Evolutionary conservation across 352 stramenopile genomes (phyloP), one percentile per base, ranked within the genome.

Genomic region (Pythium folliculosum): DNA sequence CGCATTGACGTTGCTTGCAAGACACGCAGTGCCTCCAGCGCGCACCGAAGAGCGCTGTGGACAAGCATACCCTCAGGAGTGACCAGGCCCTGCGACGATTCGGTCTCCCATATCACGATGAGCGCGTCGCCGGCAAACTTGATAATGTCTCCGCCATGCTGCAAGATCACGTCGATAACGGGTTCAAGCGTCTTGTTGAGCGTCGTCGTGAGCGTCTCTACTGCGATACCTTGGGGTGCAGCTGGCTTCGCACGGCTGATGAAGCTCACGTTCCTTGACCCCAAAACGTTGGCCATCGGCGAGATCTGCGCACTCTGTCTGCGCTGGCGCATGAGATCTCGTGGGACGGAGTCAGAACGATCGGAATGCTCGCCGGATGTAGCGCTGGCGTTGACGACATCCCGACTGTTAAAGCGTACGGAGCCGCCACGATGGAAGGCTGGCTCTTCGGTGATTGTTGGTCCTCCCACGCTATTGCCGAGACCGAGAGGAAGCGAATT

Each of bases 61-160:
- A 82, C 71, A 4, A 93, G 69, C 21, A 88, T 54, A 3, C 84
- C 84, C 1, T 71, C 65, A 16, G 73, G 56, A 0, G 80, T 89
- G 7, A 53, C 21, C 23, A 74, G 62, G 3, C 65, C 75, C 19
- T 68, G 49, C 17, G 73, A 86, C 49, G 73, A 77, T 54, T 91
- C 84, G 10, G 81, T 90, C 54, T 91, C 80, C 83, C 83, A 94
- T n/a, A 94, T 77, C 12, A 92, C 86, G 48, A 92, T 92, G 21
- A 94, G 78, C 7, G 86, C 86, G 35, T 92, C 86, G 22, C 86
- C 86, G 35, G 84, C 86, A 65, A 94, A 94, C 55, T 94, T 94
- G 67, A 94, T 90, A 57, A 94, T 94, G 56, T 94, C 86, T 8
- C 83, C 86, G 6, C 79, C 78, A 57, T 90, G 81, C 54, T 87